These are phyloP conservation scores for Copromyces sp. DNA, from an alignment of 495 filamentous ascomycete genomes.

Conservation along the genomic window DNA sequence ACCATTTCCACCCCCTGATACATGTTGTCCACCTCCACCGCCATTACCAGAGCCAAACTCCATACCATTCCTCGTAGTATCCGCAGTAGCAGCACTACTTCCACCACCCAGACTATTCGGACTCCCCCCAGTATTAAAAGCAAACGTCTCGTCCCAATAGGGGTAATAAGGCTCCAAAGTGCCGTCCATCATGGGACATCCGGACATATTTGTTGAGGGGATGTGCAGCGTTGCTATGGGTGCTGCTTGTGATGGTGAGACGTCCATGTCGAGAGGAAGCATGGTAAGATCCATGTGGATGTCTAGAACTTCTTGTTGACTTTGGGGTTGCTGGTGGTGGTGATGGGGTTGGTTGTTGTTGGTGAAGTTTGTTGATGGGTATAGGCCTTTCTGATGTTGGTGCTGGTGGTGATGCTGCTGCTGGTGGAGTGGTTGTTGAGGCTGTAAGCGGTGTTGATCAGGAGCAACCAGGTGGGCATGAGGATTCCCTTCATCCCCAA, in stretches of 20 bases:
- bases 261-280: neutral
- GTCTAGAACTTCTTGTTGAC: neutral
- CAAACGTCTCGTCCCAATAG: conserved; percentile 30
- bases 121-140: neutral
- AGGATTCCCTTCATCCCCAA: neutral
- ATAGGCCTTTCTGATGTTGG: neutral
- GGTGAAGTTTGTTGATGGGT: neutral
- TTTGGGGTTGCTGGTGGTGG: neutral
- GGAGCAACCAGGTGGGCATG: neutral
- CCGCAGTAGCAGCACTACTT: neutral
- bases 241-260: neutral
- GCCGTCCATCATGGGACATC: conserved; percentile 38
- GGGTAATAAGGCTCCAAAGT: conserved; percentile 31
- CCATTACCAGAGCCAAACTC: neutral
- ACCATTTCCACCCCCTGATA: neutral
- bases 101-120: neutral
- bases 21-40: neutral
- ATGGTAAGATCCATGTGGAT: neutral
- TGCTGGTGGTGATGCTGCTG: neutral
- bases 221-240: neutral
- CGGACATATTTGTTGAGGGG: conserved; percentile 5
- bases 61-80: neutral
- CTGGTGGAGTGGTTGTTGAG: neutral
- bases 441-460: neutral
- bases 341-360: neutral